Conservation (phyloP, 305 asterid species). For the Rubia occidens region DNA sequence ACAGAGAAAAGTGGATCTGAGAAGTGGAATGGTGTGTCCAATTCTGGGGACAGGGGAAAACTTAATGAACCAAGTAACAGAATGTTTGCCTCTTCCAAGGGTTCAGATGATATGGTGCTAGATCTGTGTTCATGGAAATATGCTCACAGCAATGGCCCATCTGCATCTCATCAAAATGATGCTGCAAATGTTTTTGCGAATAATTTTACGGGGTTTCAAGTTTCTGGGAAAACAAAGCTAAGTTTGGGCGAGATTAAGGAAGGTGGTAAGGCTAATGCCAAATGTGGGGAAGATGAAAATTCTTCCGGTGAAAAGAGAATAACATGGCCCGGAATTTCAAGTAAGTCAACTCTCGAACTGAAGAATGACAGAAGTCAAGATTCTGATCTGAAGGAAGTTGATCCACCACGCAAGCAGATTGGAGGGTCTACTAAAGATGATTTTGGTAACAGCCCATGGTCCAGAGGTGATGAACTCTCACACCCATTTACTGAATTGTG, state of each 20-base stretch:
- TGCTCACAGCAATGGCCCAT: conserved; percentile 34
- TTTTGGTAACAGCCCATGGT: conserved; percentile 39
- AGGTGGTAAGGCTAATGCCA: conserved; percentile 34
- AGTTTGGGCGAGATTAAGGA: conserved; percentile 35
- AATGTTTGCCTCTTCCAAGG: conserved; percentile 44
- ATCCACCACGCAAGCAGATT: conserved; percentile 33
- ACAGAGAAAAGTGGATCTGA: conserved; percentile 47
- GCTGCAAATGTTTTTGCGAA: conserved; percentile 26
- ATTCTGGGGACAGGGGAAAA: conserved; percentile 35
- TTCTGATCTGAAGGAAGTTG: conserved; percentile 44
- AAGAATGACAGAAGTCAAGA: conserved; percentile 32
- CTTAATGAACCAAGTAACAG: conserved; percentile 43
- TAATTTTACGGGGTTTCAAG: conserved; percentile 48
- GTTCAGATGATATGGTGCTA: conserved; percentile 51
- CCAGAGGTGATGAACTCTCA: conserved; percentile 38
- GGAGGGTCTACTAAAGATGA: conserved; percentile 39
- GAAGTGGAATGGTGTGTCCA: conserved; percentile 41
- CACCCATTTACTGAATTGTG: conserved; percentile 37
- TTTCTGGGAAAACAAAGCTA: conserved; percentile 36
- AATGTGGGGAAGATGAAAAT: conserved; percentile 38
- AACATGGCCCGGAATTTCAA: conserved; percentile 44
- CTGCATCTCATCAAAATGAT: conserved; percentile 40
- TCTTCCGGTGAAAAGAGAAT: conserved; percentile 47
- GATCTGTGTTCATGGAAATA: conserved; percentile 51
- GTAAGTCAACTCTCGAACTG: conserved; percentile 31